Conservation (phyloP, 345 rosid species). For the Ceriops zippeliana region DNA sequence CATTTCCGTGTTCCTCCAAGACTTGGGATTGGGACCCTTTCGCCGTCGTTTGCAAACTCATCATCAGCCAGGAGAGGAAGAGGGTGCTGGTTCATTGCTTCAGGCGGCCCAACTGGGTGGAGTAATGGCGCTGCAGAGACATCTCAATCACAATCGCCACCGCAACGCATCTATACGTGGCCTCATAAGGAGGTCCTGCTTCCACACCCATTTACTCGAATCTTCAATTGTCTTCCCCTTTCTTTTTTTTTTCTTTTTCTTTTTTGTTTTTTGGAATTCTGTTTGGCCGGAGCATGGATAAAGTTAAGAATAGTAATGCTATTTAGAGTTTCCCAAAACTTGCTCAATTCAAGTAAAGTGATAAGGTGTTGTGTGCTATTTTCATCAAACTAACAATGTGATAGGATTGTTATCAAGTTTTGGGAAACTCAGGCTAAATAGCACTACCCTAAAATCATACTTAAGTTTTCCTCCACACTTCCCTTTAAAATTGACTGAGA, state of each 20-base stretch:
- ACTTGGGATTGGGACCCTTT: constrained; percentile 4
- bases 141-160: constrained; percentile 20
- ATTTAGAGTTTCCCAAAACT: too few relatives aligned
- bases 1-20: constrained; percentile 15
- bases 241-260: neutral
- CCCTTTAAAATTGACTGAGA: too few relatives aligned
- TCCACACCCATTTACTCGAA: too few relatives aligned
- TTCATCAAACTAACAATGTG: too few relatives aligned
- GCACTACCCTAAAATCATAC: too few relatives aligned
- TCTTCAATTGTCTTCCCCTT: neutral
- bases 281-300: neutral
- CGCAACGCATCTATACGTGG: constrained; percentile 40
- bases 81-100: constrained; percentile 25
- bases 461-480: too few relatives aligned
- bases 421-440: too few relatives aligned
- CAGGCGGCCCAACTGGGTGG: constrained; percentile 14
- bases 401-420: too few relatives aligned
- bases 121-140: constrained; percentile 24
- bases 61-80: neutral
- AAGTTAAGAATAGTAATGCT: too few relatives aligned
- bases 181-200: constrained; percentile 40
- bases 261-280: neutral
- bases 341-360: too few relatives aligned
- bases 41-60: constrained; percentile 3
- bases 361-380: too few relatives aligned